A percentile compares a stretch with the other conserved stretches of the same genome.
phyloP scores from a whole-genome alignment of 768 basidiomycete genomes.

The Lyophyllum decastes region DNA sequence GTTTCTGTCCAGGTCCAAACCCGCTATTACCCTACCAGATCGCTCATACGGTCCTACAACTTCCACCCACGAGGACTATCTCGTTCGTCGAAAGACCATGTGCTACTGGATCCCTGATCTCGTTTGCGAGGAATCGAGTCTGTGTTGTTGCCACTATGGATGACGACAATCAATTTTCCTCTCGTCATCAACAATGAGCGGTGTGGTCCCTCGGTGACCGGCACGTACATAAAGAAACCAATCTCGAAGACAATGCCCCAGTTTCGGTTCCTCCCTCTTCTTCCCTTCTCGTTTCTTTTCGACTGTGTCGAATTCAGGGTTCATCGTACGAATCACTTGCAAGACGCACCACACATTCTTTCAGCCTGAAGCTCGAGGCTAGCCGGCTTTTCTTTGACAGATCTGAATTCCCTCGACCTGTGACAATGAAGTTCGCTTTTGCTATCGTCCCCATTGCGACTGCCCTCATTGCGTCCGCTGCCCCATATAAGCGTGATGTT shows the following conservation, averaged over 20 bases:
- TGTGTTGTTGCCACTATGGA: neutral
- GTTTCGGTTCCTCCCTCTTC: neutral
- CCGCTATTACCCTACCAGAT: neutral
- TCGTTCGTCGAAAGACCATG: neutral
- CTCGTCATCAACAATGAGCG: neutral
- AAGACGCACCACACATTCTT: slow-evolving; percentile 15
- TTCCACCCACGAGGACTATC: neutral
- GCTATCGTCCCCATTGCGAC: slow-evolving; percentile 30
- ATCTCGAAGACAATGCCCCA: neutral
- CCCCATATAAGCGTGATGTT: slow-evolving; percentile 42
- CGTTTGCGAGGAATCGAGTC: neutral
- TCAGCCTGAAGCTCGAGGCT: slow-evolving; percentile 18
- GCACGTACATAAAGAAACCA: neutral
- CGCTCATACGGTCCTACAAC: neutral
- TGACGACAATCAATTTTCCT: neutral
- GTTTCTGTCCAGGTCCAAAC: neutral
- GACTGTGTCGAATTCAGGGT: slow-evolving; percentile 21
- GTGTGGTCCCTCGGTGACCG: neutral
- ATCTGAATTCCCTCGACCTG: neutral
- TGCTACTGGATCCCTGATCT: neutral
- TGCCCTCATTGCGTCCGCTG: slow-evolving; percentile 33
- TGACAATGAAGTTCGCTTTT: slow-evolving; percentile 34
- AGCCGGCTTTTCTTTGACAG: neutral
- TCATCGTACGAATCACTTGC: neutral
- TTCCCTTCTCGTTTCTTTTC: slow-evolving; percentile 7